A percentile compares a stretch with the other conserved stretches of the same genome.
Evolutionary conservation across 2,329 filamentous ascomycete species (phyloP).

Genomic region (Rhynchosporium agropyri): DNA sequence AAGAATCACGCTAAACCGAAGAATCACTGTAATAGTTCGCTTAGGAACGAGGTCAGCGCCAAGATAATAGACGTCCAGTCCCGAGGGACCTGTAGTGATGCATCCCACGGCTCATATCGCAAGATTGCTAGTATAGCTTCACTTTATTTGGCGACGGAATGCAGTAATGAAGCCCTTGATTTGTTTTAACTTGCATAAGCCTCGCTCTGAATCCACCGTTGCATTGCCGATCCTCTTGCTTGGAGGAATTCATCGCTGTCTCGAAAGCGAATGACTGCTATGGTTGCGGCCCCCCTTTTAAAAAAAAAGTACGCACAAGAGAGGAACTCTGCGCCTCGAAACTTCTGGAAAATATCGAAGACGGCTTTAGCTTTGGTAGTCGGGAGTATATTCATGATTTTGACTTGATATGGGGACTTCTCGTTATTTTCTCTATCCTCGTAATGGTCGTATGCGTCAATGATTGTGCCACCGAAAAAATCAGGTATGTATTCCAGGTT

Average conservation of each 20-base stretch:
- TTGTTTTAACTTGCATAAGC: neutral
- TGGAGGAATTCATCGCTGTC: neutral
- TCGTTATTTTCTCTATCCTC: neutral
- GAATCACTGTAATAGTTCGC: slow-evolving; percentile 9
- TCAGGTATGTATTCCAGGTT: neutral
- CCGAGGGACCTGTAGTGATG: neutral
- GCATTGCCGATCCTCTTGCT: neutral
- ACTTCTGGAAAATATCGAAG: neutral
- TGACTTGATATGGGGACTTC: neutral
- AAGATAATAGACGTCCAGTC: slow-evolving; percentile 5
- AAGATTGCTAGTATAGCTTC: neutral
- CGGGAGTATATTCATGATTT: neutral
- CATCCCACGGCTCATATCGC: neutral
- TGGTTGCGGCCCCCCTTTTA: neutral
- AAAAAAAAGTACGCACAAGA: neutral
- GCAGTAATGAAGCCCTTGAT: neutral
- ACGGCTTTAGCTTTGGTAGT: neutral
- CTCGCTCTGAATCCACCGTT: neutral
- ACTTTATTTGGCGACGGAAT: neutral
- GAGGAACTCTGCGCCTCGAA: neutral
- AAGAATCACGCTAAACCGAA: too few species aligned
- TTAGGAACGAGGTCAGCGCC: slow-evolving; percentile 13
- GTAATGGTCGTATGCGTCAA: neutral
- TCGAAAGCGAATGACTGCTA: neutral
- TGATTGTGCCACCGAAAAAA: neutral